Base-by-base conservation (phyloP, 2,329 filamentous ascomycete genomes). In the Fusarium succisae region DNA sequence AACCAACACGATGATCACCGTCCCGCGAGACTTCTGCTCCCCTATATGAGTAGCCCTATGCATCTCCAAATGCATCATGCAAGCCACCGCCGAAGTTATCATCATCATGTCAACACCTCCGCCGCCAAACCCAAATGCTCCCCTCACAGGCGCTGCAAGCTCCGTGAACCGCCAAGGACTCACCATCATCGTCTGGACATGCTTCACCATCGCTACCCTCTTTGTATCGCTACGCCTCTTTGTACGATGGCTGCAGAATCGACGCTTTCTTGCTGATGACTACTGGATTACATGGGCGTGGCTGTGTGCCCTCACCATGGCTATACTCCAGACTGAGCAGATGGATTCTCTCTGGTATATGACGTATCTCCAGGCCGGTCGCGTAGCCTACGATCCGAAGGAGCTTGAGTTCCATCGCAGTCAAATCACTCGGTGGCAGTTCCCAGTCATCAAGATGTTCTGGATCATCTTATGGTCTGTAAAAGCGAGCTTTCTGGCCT, bases 401-500 rank as follows among this genome's bases (percentile, higher is more conserved):
- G 56, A 59, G 4, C 17, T 72, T 5, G 20, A 17, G 15, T 7
- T 9, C 8, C 48, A 72, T 1, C 63, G 45, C 4, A 28, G 14
- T 5, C 18, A 72, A 9, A 14, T 72, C 8, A 57, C 38, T 1
- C 50, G 69, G 14, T 72, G 69, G 69, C 63, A 69, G 17, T 72
- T 72, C 5, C 69, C 69, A 2, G 56, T 72, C 20, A 72, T 72
- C 26, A 72, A 72, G 24, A 26, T 72, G 51, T 72, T 72, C 15
- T 72, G 69, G 69, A 63, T 72, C 7, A 45, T 56, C 12, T n/a
- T 72, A 2, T 72, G 69, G 69, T 72, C 69, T n/a, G 39, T 72
- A 4, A 72, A 72, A 20, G 69, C 69, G 0, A 72, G 69, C 24
- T 72, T 72, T 35, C 26, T 72, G 22, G 54, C 69, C 1, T 32